Base-by-base conservation (phyloP, 2,329 filamentous ascomycete species). In the Verticillium albo-atrum region DNA sequence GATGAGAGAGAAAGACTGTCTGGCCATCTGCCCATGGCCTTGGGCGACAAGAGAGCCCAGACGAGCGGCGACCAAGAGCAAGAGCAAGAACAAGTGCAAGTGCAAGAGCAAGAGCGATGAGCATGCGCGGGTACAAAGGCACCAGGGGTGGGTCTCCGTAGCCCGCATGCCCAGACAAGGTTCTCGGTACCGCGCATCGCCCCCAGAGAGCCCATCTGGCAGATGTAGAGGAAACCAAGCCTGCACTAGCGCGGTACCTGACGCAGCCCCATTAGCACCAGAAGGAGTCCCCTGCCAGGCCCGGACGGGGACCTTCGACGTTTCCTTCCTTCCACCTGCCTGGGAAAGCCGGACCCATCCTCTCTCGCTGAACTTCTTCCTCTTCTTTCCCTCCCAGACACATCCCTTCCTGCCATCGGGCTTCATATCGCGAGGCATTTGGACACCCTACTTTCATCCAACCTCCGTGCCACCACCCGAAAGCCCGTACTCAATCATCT, bases 321-420 rank as follows among this genome's bases (percentile, higher is more conserved):
- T 57, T 57, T 57, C 55, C 55, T 30, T 57, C 55, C 55, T 30
- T 57, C 42, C 55, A 51, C 42, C 34, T 57, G 55, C 37, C 55
- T 57, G 42, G 27, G 55, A 57, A 50, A 50, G 55, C 42, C 55
- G 55, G 55, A 32, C 55, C 55, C 55, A 57, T 57, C 55, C 55
- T 42, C 30, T 57, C 55, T 50, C 55, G 47, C 55, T 51, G 35
- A 57, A 57, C 55, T 57, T 57, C 55, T 57, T 57, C 55, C 55
- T 57, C 55, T 57, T 57, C 42, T 57, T 28, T 23, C 28, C 27
- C 37, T 53, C 42, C 34, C n/a, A 42, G 15, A 28, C 54, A 56
- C 54, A 56, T 56, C 54, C 27, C 54, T 56, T 37, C 54, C 54
- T 47, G 15, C 32, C 32, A 20, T 25, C 32, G 42, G 20, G 30